Base-by-base conservation (phyloP, 148 eudicot species). In the Fallopia convolvulus region DNA sequence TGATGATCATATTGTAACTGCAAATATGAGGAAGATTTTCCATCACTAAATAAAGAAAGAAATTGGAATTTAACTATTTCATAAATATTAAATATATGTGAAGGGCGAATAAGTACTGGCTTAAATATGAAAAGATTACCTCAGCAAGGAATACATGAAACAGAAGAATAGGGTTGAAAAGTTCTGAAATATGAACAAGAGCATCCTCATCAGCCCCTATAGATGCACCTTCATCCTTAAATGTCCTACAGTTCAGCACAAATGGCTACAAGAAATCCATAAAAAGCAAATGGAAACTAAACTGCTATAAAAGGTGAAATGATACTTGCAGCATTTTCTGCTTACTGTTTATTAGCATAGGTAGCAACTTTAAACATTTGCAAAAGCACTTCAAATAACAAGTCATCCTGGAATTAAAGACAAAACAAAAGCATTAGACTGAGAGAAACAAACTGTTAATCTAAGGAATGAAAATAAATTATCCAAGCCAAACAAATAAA, bases 1-100 rank as follows among this genome's bases (percentile, higher is more conserved):
- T 94, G 94, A 84, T 92, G 92, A 86, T 94, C 97, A 86, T 92
- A 94, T 71, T 77, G 89, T 78, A 94, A 82, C 99, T 94, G 93
- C 85, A 87, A 75, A 36, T 36, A 68, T 10, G 18, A 39, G 72
- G 72, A 68, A 36, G 36, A 1, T 11, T 68, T 66, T 33, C 32
- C 46, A 3, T 68, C 72, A 36, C 42, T 33, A 6, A 17, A 6
- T 7, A 68, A 36, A 15, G 17, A 68, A 15, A 32, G 3, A 68
- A 0, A 18, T 68, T 33, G 17, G 44, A 36, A 17, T 17, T 33
- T 6, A 39, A 33, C n/a, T 7, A 68, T 68, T 36, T 36, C 36
- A 68, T 17, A 14, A 5, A 36, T 1, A 68, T 33, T 68, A 15
- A 23, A 61, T 17, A 33, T 33, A 33, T 6, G 9, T 10, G 17